Evolutionary conservation across 1,139 yeast species (phyloP).

Genomic region (Pneumocystis sp.): DNA sequence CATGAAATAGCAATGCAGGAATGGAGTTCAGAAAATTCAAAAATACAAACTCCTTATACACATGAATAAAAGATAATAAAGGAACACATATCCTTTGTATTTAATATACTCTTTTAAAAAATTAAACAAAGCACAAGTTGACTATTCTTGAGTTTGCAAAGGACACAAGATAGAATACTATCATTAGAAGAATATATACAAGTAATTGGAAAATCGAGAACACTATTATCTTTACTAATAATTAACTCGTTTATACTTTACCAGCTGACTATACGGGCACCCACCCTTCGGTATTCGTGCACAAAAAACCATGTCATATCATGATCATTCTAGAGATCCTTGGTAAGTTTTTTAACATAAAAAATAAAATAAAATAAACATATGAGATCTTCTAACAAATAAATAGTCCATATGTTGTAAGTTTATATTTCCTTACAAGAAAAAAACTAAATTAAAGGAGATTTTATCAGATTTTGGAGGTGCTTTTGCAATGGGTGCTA

Average conservation of each 20-base stretch:
- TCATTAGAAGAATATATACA: background rate
- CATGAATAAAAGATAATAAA: background rate
- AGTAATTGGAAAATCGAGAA: too few relatives aligned
- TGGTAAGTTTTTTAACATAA: conserved; percentile 27
- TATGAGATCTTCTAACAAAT: conserved; percentile 33
- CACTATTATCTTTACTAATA: background rate
- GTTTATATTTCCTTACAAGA: background rate
- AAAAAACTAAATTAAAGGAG: conserved; percentile 31
- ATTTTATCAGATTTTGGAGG: conserved; percentile 83
- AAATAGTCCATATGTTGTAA: background rate
- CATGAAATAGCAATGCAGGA: background rate
- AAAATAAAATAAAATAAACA: background rate
- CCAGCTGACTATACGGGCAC: background rate
- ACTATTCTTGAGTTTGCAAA: background rate
- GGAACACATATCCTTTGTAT: background rate
- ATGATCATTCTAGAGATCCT: conserved; percentile 98
- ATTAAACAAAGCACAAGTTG: too few relatives aligned
- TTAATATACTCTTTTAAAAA: background rate
- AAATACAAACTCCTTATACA: background rate
- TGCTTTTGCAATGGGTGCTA: conserved; percentile 31
- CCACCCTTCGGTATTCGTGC: background rate
- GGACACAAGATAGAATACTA: background rate
- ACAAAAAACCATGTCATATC: background rate
- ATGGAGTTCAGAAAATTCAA: background rate
- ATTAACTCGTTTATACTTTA: background rate